Evolutionary conservation across 495 filamentous ascomycete species (phyloP).

Genomic region (Neurospora sublineolata): DNA sequence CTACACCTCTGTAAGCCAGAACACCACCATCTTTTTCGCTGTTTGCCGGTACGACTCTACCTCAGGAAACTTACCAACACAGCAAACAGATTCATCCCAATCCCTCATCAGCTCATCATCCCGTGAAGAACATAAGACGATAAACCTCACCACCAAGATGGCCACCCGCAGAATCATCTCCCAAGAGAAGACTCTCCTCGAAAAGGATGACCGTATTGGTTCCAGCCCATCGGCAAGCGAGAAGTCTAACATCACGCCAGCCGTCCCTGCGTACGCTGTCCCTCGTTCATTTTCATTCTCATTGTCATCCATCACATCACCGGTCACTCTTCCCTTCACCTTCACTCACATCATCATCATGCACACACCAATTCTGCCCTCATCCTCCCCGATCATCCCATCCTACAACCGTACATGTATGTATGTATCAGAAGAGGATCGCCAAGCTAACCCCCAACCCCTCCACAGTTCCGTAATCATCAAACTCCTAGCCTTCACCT

Average conservation of each 20-base stretch:
- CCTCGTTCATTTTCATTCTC: background rate
- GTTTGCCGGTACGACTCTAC: background rate
- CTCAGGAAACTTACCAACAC: background rate
- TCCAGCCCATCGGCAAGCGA: slow-evolving; percentile 23
- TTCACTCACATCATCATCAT: background rate
- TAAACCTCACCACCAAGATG: slow-evolving; percentile 30
- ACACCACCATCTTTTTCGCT: background rate
- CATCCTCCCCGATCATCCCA: background rate
- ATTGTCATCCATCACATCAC: background rate
- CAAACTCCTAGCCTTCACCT: slow-evolving; percentile 80
- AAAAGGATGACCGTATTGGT: slow-evolving; percentile 39
- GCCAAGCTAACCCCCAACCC: slow-evolving; percentile 7
- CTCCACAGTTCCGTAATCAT: slow-evolving; percentile 63
- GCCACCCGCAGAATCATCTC: slow-evolving; percentile 46
- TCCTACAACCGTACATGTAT: background rate
- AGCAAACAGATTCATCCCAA: background rate
- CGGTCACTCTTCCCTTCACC: background rate
- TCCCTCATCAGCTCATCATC: background rate
- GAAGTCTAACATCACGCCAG: slow-evolving; percentile 46
- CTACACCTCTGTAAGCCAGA: too few relatives aligned
- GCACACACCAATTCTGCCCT: background rate
- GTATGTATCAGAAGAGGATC: background rate
- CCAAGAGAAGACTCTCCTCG: slow-evolving; percentile 40
- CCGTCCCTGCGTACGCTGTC: slow-evolving; percentile 58
- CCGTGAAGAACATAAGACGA: background rate